Conservation (phyloP, 78 protist species). For the Dictyostelium intermedium region DNA sequence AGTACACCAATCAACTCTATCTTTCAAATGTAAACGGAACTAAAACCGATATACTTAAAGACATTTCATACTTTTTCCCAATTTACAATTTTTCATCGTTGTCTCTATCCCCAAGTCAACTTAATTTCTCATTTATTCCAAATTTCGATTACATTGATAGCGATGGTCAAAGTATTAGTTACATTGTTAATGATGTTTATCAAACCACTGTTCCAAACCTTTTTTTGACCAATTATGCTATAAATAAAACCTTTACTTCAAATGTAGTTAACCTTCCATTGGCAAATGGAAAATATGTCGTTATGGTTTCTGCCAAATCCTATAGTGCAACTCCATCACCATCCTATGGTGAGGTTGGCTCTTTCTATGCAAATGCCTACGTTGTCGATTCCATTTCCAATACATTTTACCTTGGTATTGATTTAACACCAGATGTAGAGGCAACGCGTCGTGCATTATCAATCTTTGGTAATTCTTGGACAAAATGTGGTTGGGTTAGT, state of each 20-base stretch:
- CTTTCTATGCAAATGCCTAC: not conserved
- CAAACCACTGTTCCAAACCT: not conserved
- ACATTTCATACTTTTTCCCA: not conserved
- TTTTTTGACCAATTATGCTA: not conserved
- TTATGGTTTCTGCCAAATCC: not conserved
- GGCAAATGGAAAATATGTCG: not conserved
- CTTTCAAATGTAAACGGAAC: not conserved
- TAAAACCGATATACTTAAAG: not conserved
- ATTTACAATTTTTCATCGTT: not conserved
- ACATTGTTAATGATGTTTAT: not conserved
- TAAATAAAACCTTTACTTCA: not conserved
- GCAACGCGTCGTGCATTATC: not conserved
- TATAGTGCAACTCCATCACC: not conserved
- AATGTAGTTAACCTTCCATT: not conserved
- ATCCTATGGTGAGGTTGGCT: not conserved
- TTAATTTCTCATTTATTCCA: not conserved
- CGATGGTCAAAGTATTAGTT: not conserved
- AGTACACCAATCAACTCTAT: not conserved
- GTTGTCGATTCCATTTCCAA: not conserved
- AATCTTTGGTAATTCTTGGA: not conserved
- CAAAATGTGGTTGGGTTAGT: constrained; percentile 12
- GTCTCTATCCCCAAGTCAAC: not conserved
- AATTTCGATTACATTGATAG: not conserved
- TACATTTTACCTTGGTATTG: not conserved
- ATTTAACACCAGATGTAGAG: not conserved